phyloP scores from a whole-genome alignment of 257 asterid genomes.

The Haberlea rhodopensis region DNA sequence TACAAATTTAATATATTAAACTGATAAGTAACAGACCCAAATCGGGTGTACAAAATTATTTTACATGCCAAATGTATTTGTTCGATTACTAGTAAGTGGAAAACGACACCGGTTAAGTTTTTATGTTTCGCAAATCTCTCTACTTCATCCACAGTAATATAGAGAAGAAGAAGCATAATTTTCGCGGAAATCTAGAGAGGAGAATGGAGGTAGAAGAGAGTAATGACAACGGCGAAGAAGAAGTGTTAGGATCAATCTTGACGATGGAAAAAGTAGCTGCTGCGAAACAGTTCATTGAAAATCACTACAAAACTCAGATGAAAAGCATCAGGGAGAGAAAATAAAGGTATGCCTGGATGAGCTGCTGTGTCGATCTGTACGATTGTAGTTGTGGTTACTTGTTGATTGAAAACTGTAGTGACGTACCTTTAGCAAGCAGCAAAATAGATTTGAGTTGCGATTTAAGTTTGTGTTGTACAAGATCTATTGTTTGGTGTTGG shows the following conservation, averaged over 20 bases:
- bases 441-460: no score
- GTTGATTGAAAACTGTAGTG: neutral
- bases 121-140: no score
- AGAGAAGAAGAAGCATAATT: neutral
- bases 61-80: no score
- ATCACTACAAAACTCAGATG: conserved; percentile 54
- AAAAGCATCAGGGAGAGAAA: conserved; percentile 47
- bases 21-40: no score
- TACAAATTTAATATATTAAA: no score
- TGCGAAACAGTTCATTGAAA: conserved; percentile 59
- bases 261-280: conserved; percentile 64
- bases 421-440: neutral
- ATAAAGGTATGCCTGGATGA: conserved; percentile 32
- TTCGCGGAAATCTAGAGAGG: neutral
- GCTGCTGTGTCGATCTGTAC: neutral
- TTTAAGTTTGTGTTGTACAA: neutral
- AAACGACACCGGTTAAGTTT: no score
- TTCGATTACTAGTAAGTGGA: no score
- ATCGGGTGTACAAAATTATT: no score
- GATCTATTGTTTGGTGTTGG: neutral
- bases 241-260: conserved; percentile 45
- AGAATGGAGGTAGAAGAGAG: neutral
- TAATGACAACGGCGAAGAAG: conserved; percentile 27
- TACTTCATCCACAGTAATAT: neutral
- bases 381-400: neutral